Base-by-base conservation (phyloP, 305 asterid genomes). In the Rubia peregrina region DNA sequence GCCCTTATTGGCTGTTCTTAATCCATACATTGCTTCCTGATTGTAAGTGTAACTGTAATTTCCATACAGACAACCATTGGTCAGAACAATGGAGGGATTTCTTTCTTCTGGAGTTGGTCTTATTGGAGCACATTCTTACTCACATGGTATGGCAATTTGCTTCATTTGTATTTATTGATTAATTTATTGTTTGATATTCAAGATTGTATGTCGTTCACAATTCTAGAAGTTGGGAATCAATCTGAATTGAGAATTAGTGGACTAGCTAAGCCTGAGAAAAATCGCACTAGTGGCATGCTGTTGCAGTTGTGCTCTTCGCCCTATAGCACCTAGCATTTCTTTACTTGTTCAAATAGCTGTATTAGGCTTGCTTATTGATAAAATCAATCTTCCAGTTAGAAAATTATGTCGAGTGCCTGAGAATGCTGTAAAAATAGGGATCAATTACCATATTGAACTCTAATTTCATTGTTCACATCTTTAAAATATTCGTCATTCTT, bases 61-160 rank as follows among this genome's bases (percentile, higher is more conserved):
- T 48, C 36, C 59, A 42, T 83, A 79, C 93, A 94, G 99, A 87
- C 99, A 61, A 82, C 83, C 77, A 80, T 81, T 73, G 95, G 88
- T 53, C 92, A 85, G 69, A 85, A 77, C 67, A 88, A 82, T 83
- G 96, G 94, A 66, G 97, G 97, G 79, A 86, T 94, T 75, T 91
- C 99, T 80, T 94, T 94, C 92, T 94, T 94, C 79, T 94, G 97
- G 97, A 88, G 87, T 78, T 94, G 98, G 99, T 94, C 99, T 26
- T 94, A 94, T 77, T 94, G 99, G 99, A 94, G 99, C 84, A 91
- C 99, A 26, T 94, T 94, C 85, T 82, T 94, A 73, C 95, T 94
- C 78, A 91, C 98, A 75, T 94, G 99, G 99, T 94, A 91, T 77
- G 77, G 30, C 38, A 10, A n/a, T 53, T 4, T 62, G 7, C 49